Percentiles rank a stretch among this genome's conserved stretches.
These are phyloP conservation scores for Cryptococcus sp. DNA, from an alignment of 1,284 basidiomycete species.

Conservation along the genomic window DNA sequence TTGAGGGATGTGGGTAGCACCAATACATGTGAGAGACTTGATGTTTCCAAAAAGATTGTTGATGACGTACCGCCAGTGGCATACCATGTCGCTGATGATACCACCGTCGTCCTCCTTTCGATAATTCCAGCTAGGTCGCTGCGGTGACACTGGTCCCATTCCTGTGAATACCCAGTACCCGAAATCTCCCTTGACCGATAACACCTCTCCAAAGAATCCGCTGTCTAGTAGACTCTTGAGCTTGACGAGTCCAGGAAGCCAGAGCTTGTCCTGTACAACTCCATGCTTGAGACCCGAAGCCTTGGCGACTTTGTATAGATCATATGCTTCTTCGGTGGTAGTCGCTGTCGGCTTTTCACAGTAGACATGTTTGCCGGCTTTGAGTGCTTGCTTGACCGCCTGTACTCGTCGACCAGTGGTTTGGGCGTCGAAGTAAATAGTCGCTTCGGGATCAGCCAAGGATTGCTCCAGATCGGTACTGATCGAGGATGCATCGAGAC, in stretches of 20 bases:
- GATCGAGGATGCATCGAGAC: slow-evolving; percentile 7
- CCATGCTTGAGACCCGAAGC: slow-evolving; percentile 16
- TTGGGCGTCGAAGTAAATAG: slow-evolving; percentile 20
- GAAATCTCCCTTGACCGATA: slow-evolving; percentile 21
- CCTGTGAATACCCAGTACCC: slow-evolving; percentile 23
- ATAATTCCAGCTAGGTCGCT: slow-evolving; percentile 20
- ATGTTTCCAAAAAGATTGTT: slow-evolving; percentile 20
- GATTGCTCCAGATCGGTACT: slow-evolving; percentile 13
- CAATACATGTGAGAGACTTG: slow-evolving; percentile 15
- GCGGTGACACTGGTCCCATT: slow-evolving; percentile 9
- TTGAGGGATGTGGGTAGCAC: slow-evolving; percentile 14
- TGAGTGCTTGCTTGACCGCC: slow-evolving; percentile 18
- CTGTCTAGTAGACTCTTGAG: slow-evolving; percentile 12
- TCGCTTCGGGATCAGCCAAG: slow-evolving; percentile 9
- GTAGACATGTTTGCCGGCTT: slow-evolving; percentile 20
- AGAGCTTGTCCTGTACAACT: slow-evolving; percentile 21
- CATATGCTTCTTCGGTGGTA: slow-evolving; percentile 12
- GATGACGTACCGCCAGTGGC: slow-evolving; percentile 23
- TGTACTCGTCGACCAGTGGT: slow-evolving; percentile 16
- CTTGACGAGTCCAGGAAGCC: slow-evolving; percentile 20
- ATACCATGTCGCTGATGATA: slow-evolving; percentile 21
- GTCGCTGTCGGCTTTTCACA: slow-evolving; percentile 20
- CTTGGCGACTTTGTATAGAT: slow-evolving; percentile 14
- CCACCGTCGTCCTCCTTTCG: slow-evolving; percentile 22
- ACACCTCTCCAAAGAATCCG: slow-evolving; percentile 20